Base-by-base conservation (phyloP, 1,284 basidiomycete species). In the Uromyces viciae-fabae region DNA sequence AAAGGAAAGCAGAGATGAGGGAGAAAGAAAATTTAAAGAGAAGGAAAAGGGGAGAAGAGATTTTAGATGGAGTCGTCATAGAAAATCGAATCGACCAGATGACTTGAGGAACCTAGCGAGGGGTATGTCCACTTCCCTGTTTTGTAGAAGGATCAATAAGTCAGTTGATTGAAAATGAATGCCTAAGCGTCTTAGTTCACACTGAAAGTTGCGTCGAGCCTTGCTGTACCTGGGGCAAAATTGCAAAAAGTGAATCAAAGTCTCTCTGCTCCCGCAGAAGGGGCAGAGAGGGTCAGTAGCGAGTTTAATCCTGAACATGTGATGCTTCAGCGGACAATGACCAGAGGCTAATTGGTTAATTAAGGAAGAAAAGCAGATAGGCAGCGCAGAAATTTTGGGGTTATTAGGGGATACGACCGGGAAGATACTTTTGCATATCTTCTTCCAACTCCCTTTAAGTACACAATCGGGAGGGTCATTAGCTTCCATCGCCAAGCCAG, bases 221-320 rank as follows among this genome's bases (percentile, higher is more conserved):
- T 52, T 56, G 28, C 46, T 52, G 15, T 9, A 74, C 22, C 3
- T 56, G 4, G 2, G 25, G 40, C 72, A 75, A 25, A 56, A 38
- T 11, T 54, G 38, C 25, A 75, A 36, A 28, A 75, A 56, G 40
- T 75, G 72, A n/a, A 7, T 19, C 31, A 75, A n/a, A 2, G 72
- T 75, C n/a, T 75, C 73, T 56, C 36, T 56, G n/a, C 19, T 2
- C 9, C 54, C 52, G 38, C 73, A 75, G 15, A 0, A 15, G 4
- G 31, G 28, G 25, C 54, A 75, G 0, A 36, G 7, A 3, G 52
- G 36, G 17, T 54, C 25, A 36, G 17, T 0, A 14, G 9, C 19
- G 36, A 19, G 28, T 1, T 62, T 38, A 14, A 36, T 60, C 40
- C 36, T 5, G 36, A 25, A 40, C 4, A 60, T 22, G 9, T 42